phyloP scores from a whole-genome alignment of 2,329 filamentous ascomycete genomes.

The Paracamarosporium sp. region DNA sequence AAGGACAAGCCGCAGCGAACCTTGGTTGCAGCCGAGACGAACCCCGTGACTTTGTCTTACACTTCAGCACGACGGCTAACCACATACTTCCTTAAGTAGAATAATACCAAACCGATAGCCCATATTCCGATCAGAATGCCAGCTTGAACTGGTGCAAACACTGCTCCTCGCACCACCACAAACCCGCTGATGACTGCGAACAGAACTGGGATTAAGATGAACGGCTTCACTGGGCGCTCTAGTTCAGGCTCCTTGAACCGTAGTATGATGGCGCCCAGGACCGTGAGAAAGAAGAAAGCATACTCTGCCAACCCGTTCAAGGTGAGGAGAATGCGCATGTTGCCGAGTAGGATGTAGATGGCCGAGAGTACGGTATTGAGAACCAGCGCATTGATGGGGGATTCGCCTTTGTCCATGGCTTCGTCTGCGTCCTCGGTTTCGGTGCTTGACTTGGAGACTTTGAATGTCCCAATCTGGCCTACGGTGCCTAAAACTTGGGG shows the following conservation, averaged over 20 bases:
- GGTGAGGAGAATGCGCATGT: constrained; percentile 67
- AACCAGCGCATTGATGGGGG: constrained; percentile 45
- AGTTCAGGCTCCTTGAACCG: constrained; percentile 64
- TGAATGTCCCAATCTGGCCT: constrained; percentile 36
- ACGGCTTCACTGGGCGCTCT: constrained; percentile 63
- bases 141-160: constrained; percentile 43
- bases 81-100: constrained; percentile 9
- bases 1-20: background rate
- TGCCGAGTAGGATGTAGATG: constrained; percentile 67
- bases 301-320: constrained; percentile 55
- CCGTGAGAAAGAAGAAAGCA: constrained; percentile 70
- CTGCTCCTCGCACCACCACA: constrained; percentile 42
- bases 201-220: constrained; percentile 59
- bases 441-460: constrained; percentile 21
- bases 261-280: constrained; percentile 65
- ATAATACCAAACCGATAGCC: constrained; percentile 28
- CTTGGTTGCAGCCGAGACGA: background rate
- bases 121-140: constrained; percentile 38
- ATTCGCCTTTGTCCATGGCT: constrained; percentile 41
- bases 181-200: constrained; percentile 64
- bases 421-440: constrained; percentile 18
- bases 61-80: background rate
- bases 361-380: constrained; percentile 50
- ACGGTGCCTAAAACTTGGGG: constrained; percentile 35
- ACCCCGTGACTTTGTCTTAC: background rate